A percentile compares a stretch with the other conserved stretches of the same genome.
Evolutionary conservation across 805 yeast genomes (phyloP).

Genomic region (Grigorovia transvaalensis): DNA sequence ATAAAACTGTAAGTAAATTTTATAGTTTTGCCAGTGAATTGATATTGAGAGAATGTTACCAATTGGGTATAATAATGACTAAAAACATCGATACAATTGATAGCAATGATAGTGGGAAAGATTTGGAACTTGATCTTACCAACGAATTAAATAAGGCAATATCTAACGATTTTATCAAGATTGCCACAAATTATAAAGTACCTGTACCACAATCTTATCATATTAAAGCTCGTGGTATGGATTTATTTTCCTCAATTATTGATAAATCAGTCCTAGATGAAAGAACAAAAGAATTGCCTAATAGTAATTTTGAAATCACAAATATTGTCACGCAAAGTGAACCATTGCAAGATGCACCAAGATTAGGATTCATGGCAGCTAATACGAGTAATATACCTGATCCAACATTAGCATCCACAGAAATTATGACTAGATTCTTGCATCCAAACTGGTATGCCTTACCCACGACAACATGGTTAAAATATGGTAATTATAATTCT

Average conservation of each 20-base stretch:
- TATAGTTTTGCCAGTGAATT: constrained; percentile 54
- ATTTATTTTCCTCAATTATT: constrained; percentile 68
- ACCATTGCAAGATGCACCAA: constrained; percentile 30
- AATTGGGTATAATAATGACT: constrained; percentile 29
- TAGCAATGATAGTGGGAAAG: constrained; percentile 5
- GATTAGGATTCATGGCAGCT: constrained; percentile 39
- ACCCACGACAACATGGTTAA: constrained; percentile 58
- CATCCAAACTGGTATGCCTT: constrained; percentile 58
- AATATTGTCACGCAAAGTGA: constrained; percentile 50
- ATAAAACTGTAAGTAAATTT: constrained; percentile 48
- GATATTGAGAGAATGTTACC: constrained; percentile 48
- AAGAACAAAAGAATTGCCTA: constrained; percentile 57
- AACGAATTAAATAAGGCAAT: constrained; percentile 32
- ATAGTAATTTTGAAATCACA: constrained; percentile 49
- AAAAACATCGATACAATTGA: constrained; percentile 7
- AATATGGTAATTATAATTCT: constrained; percentile 37
- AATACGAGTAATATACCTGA: constrained; percentile 36
- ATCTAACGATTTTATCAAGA: constrained; percentile 48
- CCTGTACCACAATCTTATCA: constrained; percentile 58
- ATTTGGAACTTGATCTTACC: constrained; percentile 11
- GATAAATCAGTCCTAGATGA: constrained; percentile 66
- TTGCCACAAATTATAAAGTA: constrained; percentile 40
- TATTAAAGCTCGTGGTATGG: constrained; percentile 52
- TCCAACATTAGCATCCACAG: constrained; percentile 42
- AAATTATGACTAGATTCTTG: constrained; percentile 42